Percentiles rank a stretch among this genome's conserved stretches.
Evolutionary conservation across 352 stramenopile species (phyloP).

Genomic region (Pythium myriotylum): DNA sequence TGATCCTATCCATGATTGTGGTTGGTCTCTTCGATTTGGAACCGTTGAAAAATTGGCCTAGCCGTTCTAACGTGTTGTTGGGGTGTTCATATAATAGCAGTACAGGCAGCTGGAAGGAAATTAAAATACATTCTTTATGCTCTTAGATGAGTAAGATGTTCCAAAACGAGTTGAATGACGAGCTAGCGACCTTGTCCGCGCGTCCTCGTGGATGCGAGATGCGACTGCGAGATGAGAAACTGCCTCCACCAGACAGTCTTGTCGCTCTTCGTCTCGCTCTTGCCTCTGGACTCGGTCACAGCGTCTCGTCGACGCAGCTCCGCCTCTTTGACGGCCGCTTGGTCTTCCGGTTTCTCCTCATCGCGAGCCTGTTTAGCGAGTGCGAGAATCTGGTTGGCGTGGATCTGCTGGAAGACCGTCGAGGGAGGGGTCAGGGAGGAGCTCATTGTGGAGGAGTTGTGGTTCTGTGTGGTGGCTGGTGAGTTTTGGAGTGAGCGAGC

Average conservation of each 20-base stretch:
- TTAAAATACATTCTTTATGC: too few species aligned
- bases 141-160: too few species aligned
- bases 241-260: slow-evolving; percentile 17
- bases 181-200: too few species aligned
- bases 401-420: slow-evolving; percentile 5
- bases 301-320: too few species aligned
- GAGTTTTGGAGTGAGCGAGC: neutral
- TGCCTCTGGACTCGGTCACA: neutral
- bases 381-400: neutral
- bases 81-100: too few species aligned
- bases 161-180: too few species aligned
- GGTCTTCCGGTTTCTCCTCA: neutral
- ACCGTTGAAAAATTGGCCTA: too few species aligned
- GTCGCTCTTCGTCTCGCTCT: neutral
- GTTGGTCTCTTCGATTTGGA: too few species aligned
- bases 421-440: neutral
- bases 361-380: too few species aligned
- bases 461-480: neutral
- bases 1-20: too few species aligned
- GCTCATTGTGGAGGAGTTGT: neutral
- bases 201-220: neutral
- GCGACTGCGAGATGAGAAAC: slow-evolving; percentile 11
- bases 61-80: too few species aligned
- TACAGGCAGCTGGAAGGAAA: too few species aligned
- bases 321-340: neutral